A percentile compares a stretch with the other conserved stretches of the same genome.
phyloP scores from a whole-genome alignment of 2,329 filamentous ascomycete species.

The Colletotrichum echinochloae region DNA sequence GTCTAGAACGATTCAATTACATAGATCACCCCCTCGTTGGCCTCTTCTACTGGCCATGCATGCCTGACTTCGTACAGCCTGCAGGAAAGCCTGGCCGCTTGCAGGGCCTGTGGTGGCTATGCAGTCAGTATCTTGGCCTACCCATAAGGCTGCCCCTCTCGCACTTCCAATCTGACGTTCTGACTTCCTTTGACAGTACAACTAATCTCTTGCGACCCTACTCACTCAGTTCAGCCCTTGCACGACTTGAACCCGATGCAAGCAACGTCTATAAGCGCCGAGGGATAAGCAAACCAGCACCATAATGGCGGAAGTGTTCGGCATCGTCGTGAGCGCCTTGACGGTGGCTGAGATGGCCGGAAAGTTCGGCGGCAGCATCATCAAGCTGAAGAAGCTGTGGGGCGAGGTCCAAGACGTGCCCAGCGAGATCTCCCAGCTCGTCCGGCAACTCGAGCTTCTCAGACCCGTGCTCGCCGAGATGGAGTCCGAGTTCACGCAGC shows the following conservation, averaged over 20 bases:
- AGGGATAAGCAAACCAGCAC: neutral
- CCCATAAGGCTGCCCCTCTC: neutral
- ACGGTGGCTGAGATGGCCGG: slow-evolving; percentile 29
- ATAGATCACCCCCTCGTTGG: neutral
- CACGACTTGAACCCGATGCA: neutral
- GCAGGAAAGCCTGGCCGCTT: slow-evolving; percentile 1
- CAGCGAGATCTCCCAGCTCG: slow-evolving; percentile 10
- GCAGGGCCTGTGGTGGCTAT: neutral
- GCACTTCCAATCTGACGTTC: neutral
- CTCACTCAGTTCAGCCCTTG: neutral
- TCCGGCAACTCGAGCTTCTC: slow-evolving; percentile 15
- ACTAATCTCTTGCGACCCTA: neutral
- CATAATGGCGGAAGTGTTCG: slow-evolving; percentile 32
- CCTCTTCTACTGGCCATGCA: neutral
- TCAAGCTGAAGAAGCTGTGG: slow-evolving; percentile 32
- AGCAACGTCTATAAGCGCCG: neutral
- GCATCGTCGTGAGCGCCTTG: slow-evolving; percentile 28
- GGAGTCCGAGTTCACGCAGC: neutral
- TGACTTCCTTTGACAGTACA: neutral
- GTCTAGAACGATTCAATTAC: no score
- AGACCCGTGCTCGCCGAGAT: slow-evolving; percentile 6
- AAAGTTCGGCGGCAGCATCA: slow-evolving; percentile 7
- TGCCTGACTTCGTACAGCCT: neutral
- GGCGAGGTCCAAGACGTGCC: slow-evolving; percentile 32
- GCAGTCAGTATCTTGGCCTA: neutral